Conservation (phyloP, 2,329 filamentous ascomycete genomes). For the Cytospora chrysosperma region DNA sequence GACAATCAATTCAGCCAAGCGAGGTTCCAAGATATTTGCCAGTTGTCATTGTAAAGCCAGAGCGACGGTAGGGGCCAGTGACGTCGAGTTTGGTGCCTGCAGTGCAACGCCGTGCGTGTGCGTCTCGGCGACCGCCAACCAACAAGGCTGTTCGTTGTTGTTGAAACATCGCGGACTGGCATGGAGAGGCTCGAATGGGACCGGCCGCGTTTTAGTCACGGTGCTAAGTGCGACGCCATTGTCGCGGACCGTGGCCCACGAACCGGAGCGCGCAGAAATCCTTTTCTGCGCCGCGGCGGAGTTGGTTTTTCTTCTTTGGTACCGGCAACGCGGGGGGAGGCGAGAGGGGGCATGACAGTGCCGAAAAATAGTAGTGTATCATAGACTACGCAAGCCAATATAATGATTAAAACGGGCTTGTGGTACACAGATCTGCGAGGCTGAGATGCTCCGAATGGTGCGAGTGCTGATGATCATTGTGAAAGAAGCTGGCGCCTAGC, state of each 20-base stretch:
- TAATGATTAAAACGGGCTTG: conserved; percentile 3
- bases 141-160: conserved; percentile 9
- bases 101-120: conserved; percentile 20
- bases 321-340: neutral
- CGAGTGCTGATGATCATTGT: neutral
- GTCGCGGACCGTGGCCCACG: conserved; percentile 10
- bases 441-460: neutral
- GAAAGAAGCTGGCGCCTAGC: neutral
- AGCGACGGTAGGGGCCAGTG: conserved; percentile 8
- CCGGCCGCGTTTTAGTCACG: conserved; percentile 11
- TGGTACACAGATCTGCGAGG: neutral
- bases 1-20: conserved; percentile 2
- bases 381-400: neutral
- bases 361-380: conserved; percentile 5
- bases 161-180: conserved; percentile 9
- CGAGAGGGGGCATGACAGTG: conserved; percentile 12
- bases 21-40: neutral
- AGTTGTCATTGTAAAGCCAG: neutral
- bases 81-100: conserved; percentile 16
- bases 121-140: conserved; percentile 6
- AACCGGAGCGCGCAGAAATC: conserved; percentile 15
- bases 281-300: conserved; percentile 12
- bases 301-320: conserved; percentile 4
- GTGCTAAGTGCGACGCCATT: neutral
- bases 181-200: neutral